Conservation (phyloP, 371 early-diverging fungal genomes). For the Circinella minor region DNA sequence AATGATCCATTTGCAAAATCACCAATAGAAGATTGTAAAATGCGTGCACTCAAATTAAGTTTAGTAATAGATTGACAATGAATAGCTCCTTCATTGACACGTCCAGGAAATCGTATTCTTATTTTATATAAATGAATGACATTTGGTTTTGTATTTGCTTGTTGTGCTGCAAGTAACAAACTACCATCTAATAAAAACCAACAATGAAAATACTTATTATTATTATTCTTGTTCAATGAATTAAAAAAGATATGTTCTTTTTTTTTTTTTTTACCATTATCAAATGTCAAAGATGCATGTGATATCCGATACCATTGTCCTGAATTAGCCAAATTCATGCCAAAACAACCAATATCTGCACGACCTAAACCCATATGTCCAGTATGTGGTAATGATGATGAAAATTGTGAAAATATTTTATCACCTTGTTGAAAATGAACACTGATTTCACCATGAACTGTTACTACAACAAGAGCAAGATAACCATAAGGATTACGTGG, state of each 20-base stretch:
- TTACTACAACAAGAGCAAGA: slow-evolving; percentile 42
- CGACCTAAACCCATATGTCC: slow-evolving; percentile 29
- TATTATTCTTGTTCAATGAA: background rate
- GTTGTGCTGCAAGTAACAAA: slow-evolving; percentile 42
- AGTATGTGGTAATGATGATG: slow-evolving; percentile 39
- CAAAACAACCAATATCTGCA: slow-evolving; percentile 42
- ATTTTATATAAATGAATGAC: slow-evolving; percentile 34
- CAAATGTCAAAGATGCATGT: slow-evolving; percentile 40
- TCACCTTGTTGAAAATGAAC: slow-evolving; percentile 53
- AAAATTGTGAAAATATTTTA: slow-evolving; percentile 39
- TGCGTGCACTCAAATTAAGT: slow-evolving; percentile 15
- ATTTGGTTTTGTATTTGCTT: slow-evolving; percentile 36
- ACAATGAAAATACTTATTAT: background rate
- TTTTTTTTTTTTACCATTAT: slow-evolving; percentile 20
- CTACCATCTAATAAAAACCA: slow-evolving; percentile 20
- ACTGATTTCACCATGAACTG: slow-evolving; percentile 45
- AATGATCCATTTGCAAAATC: slow-evolving; percentile 4
- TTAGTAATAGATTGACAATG: slow-evolving; percentile 25
- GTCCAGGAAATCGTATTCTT: slow-evolving; percentile 37
- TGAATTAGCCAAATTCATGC: slow-evolving; percentile 36
- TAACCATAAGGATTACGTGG: slow-evolving; percentile 54
- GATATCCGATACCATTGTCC: slow-evolving; percentile 51
- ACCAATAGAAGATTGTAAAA: slow-evolving; percentile 4
- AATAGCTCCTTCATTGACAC: slow-evolving; percentile 20
- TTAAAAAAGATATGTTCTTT: no score